Evolutionary conservation across 306 rosid genomes (phyloP).

Genomic region (Vachellia collinsii): DNA sequence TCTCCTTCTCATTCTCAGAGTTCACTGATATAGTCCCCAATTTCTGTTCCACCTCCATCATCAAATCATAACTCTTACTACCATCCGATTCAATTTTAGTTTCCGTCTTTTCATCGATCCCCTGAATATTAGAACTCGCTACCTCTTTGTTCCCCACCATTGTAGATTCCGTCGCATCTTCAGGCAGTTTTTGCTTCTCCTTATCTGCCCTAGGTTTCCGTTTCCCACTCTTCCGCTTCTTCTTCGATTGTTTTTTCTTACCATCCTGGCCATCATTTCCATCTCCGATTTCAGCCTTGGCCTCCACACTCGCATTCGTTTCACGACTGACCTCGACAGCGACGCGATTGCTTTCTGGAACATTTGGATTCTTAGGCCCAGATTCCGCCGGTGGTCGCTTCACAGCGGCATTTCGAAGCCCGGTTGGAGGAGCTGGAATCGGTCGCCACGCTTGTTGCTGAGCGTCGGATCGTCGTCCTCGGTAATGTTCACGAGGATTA

Average conservation of each 20-base stretch:
- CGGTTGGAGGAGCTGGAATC: background rate
- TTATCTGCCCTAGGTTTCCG: constrained; percentile 21
- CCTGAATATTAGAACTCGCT: constrained; percentile 10
- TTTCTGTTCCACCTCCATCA: constrained; percentile 27
- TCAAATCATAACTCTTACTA: constrained; percentile 4
- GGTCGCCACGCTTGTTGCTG: background rate
- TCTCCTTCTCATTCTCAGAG: constrained; percentile 12
- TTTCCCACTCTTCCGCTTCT: background rate
- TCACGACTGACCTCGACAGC: background rate
- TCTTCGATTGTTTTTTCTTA: background rate
- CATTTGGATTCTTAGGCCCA: background rate
- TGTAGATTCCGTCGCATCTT: background rate
- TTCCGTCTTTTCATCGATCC: constrained; percentile 22
- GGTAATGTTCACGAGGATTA: constrained; percentile 10
- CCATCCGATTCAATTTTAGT: background rate
- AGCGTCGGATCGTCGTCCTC: background rate
- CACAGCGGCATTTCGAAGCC: background rate
- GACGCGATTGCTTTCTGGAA: constrained; percentile 3
- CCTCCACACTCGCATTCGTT: background rate
- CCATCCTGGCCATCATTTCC: constrained; percentile 29
- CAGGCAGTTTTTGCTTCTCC: background rate
- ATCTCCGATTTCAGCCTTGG: background rate
- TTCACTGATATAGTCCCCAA: constrained; percentile 26
- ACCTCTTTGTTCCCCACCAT: constrained; percentile 1
- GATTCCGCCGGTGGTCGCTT: background rate